Evolutionary conservation across 805 yeast genomes (phyloP).

Genomic region (Brettanomyces custersianus): DNA sequence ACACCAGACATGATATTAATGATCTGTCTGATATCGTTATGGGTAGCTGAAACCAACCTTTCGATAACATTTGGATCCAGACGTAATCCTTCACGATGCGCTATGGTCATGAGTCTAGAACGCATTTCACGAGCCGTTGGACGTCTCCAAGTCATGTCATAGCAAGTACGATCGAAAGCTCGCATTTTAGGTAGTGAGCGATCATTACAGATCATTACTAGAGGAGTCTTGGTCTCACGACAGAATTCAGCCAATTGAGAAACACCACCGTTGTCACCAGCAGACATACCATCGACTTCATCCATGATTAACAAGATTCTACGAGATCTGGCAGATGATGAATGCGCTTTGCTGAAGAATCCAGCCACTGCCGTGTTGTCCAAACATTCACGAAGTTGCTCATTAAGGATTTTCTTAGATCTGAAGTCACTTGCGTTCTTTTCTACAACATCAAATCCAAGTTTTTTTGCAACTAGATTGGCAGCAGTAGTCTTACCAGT

Average conservation of each 20-base stretch:
- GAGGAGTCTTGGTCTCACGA: conserved; percentile 76
- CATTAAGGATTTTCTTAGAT: conserved; percentile 67
- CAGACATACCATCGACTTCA: conserved; percentile 99
- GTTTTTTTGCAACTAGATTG: conserved; percentile 56
- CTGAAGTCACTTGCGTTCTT: conserved; percentile 87
- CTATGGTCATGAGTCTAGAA: conserved; percentile 83
- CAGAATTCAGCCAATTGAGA: conserved; percentile 88
- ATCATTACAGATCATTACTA: conserved; percentile 91
- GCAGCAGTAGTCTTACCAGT: conserved; percentile 82
- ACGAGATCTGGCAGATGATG: conserved; percentile 24
- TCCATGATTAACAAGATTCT: conserved; percentile 88
- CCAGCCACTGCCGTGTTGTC: conserved; percentile 81
- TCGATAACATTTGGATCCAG: conserved; percentile 76
- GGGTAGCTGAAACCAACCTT: conserved; percentile 74
- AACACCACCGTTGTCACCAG: conserved; percentile 98
- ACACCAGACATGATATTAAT: conserved; percentile 83
- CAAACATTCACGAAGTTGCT: conserved; percentile 59
- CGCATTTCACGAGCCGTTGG: conserved; percentile 79
- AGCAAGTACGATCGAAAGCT: conserved; percentile 78
- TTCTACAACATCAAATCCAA: conserved; percentile 69
- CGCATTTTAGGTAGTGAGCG: conserved; percentile 90
- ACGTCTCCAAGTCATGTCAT: conserved; percentile 77
- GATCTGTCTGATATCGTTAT: conserved; percentile 90
- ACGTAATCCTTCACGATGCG: conserved; percentile 73
- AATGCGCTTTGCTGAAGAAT: conserved; percentile 36